A percentile compares a stretch with the other conserved stretches of the same genome.
phyloP scores from a whole-genome alignment of 139 green algal genomes.

The Volvox reticuliferus region DNA sequence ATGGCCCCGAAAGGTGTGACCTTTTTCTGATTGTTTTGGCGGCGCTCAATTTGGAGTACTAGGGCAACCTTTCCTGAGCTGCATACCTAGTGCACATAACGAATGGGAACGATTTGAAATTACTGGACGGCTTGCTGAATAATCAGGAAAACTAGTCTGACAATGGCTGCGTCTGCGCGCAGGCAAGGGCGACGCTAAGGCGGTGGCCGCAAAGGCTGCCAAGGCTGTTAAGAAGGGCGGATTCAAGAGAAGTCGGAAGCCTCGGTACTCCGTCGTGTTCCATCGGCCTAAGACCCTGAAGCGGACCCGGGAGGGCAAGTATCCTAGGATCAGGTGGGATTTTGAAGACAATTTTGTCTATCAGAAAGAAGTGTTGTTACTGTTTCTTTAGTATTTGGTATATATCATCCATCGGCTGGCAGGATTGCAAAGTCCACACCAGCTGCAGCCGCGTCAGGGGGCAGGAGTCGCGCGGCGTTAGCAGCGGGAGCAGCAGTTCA shows the following conservation, averaged over 20 bases:
- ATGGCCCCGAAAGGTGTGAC: constrained; percentile 48
- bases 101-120: no score
- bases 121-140: background rate
- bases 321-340: constrained; percentile 84
- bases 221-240: constrained; percentile 96
- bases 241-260: constrained; percentile 86
- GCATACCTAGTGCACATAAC: no score
- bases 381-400: no score
- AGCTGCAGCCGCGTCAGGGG: no score
- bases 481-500: no score
- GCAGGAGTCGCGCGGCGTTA: no score
- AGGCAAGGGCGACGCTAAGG: constrained; percentile 70
- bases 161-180: constrained; percentile 23
- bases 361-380: no score
- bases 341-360: no score
- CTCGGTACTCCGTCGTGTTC: constrained; percentile 87
- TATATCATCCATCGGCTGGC: no score
- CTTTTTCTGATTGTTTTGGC: background rate
- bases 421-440: no score
- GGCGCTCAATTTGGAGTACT: background rate
- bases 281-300: constrained; percentile 96
- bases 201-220: constrained; percentile 70
- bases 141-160: background rate
- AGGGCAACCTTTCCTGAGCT: no score
- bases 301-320: constrained; percentile 87